These are phyloP conservation scores for Mycena vitilis DNA, from an alignment of 768 basidiomycete genomes.

Conservation along the genomic window DNA sequence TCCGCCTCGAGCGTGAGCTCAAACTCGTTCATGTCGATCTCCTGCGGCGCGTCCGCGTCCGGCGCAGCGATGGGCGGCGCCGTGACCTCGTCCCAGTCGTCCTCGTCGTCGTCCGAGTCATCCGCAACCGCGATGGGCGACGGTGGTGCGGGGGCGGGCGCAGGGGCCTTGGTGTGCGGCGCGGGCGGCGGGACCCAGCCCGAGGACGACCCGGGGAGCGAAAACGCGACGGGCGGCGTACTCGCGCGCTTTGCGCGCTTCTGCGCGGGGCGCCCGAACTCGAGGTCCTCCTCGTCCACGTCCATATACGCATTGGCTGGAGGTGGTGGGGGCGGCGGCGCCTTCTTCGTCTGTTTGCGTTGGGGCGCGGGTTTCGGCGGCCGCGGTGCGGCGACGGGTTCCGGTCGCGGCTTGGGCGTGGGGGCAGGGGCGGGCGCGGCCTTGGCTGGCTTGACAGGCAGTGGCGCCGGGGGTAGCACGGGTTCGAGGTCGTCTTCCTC, in stretches of 20 bases:
- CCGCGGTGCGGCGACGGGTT: conserved; percentile 30
- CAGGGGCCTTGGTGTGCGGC: conserved; percentile 33
- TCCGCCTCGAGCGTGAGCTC: conserved; percentile 47
- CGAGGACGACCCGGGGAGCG: conserved; percentile 31
- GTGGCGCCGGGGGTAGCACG: conserved; percentile 34
- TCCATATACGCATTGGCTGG: conserved; percentile 28
- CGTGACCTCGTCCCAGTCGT: conserved; percentile 60
- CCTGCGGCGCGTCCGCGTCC: conserved; percentile 41
- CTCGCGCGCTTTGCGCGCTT: conserved; percentile 38
- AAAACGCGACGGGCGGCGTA: conserved; percentile 34
- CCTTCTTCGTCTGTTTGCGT: conserved; percentile 35
- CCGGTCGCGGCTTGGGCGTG: conserved; percentile 42
- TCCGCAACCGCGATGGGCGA: conserved; percentile 37
- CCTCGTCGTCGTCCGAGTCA: conserved; percentile 58
- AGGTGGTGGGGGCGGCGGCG: conserved; percentile 36
- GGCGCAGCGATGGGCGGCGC: neutral
- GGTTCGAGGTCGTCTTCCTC: conserved; percentile 48
- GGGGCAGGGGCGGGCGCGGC: conserved; percentile 39
- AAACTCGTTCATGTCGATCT: conserved; percentile 52
- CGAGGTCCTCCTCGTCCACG: conserved; percentile 56
- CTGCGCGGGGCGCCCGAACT: conserved; percentile 55
- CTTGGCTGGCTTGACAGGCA: conserved; percentile 42
- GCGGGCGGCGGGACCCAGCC: conserved; percentile 36
- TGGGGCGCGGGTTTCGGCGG: conserved; percentile 32
- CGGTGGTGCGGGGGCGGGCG: conserved; percentile 37